phyloP scores from a whole-genome alignment of 106 monocot species.

The Cymbidium sinense region DNA sequence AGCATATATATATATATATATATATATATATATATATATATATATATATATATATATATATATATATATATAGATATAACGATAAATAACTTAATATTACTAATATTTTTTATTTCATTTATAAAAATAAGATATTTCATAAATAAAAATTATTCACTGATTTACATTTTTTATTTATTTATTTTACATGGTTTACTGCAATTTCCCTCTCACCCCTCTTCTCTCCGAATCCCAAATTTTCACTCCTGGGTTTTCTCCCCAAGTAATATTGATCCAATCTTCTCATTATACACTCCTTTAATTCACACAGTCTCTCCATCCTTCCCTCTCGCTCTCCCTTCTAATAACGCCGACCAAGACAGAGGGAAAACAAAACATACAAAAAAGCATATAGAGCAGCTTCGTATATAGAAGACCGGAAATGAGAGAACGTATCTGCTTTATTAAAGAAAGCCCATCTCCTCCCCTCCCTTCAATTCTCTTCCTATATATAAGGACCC shows the following conservation, averaged over 20 bases:
- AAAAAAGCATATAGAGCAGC: too few relatives aligned
- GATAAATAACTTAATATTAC: too few relatives aligned
- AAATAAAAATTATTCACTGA: too few relatives aligned
- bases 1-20: not conserved
- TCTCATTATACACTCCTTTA: not conserved
- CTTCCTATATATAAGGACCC: not conserved
- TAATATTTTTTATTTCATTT: too few relatives aligned
- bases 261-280: not conserved
- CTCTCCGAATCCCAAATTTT: not conserved
- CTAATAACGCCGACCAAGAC: not conserved
- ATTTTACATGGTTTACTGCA: too few relatives aligned
- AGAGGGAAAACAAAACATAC: too few relatives aligned
- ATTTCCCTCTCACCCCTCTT: too few relatives aligned
- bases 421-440: not conserved
- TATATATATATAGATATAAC: not conserved
- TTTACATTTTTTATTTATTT: too few relatives aligned
- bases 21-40: not conserved
- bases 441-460: not conserved
- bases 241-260: not conserved
- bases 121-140: too few relatives aligned
- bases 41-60: not conserved
- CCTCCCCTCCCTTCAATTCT: not conserved
- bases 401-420: not conserved
- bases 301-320: not conserved
- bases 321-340: not conserved